These are phyloP conservation scores for Pythium rishiriense DNA, from an alignment of 352 stramenopile genomes.

Conservation along the genomic window DNA sequence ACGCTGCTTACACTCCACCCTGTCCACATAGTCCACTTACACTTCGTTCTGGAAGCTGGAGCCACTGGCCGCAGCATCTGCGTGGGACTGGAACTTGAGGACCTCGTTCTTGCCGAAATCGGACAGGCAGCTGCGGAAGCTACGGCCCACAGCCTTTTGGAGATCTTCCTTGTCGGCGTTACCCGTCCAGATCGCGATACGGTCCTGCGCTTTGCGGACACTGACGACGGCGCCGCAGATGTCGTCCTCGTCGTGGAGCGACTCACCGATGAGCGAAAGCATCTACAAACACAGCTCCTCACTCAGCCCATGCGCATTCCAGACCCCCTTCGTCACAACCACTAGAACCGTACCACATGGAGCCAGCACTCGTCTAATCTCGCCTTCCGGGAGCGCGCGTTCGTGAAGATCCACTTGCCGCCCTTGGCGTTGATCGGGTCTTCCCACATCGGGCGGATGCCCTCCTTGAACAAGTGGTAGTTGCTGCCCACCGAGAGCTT, in stretches of 20 bases:
- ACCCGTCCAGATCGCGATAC: constrained; percentile 95
- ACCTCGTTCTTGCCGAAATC: constrained; percentile 88
- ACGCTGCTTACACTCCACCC: neutral
- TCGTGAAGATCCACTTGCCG: constrained; percentile 97
- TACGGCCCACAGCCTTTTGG: constrained; percentile 77
- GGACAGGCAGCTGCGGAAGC: constrained; percentile 77
- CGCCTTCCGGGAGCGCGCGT: constrained; percentile 92
- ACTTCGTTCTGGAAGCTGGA: constrained; percentile 93
- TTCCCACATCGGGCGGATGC: constrained; percentile 97
- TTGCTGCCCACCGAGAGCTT: constrained; percentile 92
- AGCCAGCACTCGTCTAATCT: constrained; percentile 96
- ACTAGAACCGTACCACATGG: constrained; percentile 80
- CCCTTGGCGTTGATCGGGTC: constrained; percentile 93
- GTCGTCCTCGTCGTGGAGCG: constrained; percentile 93
- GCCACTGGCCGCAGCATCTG: constrained; percentile 80
- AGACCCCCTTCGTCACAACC: neutral
- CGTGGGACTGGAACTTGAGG: constrained; percentile 90
- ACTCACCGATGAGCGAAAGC: constrained; percentile 95
- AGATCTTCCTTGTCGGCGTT: constrained; percentile 73
- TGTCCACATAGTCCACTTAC: constrained; percentile 41
- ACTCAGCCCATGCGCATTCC: neutral
- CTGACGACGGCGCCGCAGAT: constrained; percentile 95
- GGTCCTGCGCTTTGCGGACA: constrained; percentile 94
- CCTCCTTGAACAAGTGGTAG: constrained; percentile 98
- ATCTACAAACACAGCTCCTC: constrained; percentile 44